phyloP scores from a whole-genome alignment of 805 yeast genomes.

The Yamadazyma paraphyllophila region DNA sequence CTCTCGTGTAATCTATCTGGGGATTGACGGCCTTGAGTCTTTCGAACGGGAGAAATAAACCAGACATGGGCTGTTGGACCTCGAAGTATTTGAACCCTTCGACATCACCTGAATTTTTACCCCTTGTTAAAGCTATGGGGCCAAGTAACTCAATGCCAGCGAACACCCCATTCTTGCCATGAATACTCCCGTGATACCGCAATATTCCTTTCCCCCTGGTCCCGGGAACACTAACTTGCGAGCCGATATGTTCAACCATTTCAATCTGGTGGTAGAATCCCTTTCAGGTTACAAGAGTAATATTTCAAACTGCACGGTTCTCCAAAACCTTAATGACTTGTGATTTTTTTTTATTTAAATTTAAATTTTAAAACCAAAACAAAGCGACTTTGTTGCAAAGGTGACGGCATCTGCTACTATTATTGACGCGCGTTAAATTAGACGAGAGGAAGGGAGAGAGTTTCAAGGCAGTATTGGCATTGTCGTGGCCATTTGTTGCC shows the following conservation, averaged over 20 bases:
- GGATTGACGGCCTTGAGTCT: constrained; percentile 39
- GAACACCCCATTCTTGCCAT: constrained; percentile 68
- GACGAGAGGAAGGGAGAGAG: not conserved
- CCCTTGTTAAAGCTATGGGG: constrained; percentile 52
- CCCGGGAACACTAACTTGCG: constrained; percentile 56
- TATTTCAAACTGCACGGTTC: not conserved
- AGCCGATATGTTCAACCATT: constrained; percentile 27
- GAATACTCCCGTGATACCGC: constrained; percentile 69
- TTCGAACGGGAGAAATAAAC: constrained; percentile 67
- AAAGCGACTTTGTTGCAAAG: not conserved
- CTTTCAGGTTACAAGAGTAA: too few relatives aligned
- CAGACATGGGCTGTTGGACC: constrained; percentile 62
- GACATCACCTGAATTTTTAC: constrained; percentile 85
- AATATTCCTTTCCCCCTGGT: constrained; percentile 65
- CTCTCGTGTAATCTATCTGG: constrained; percentile 17
- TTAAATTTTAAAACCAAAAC: not conserved
- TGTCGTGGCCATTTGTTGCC: too few relatives aligned
- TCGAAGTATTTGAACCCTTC: constrained; percentile 69
- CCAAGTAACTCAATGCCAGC: constrained; percentile 88
- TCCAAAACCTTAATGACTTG: constrained; percentile 1
- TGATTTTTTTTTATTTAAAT: not conserved
- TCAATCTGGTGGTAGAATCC: not conserved
- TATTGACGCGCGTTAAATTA: constrained; percentile 1
- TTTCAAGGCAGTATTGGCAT: not conserved
- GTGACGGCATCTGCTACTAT: constrained; percentile 1